Percentiles rank a stretch among this genome's conserved stretches.
These are phyloP conservation scores for Pseudogymnoascus verrucosus DNA, from an alignment of 2,329 filamentous ascomycete genomes.

Conservation along the genomic window DNA sequence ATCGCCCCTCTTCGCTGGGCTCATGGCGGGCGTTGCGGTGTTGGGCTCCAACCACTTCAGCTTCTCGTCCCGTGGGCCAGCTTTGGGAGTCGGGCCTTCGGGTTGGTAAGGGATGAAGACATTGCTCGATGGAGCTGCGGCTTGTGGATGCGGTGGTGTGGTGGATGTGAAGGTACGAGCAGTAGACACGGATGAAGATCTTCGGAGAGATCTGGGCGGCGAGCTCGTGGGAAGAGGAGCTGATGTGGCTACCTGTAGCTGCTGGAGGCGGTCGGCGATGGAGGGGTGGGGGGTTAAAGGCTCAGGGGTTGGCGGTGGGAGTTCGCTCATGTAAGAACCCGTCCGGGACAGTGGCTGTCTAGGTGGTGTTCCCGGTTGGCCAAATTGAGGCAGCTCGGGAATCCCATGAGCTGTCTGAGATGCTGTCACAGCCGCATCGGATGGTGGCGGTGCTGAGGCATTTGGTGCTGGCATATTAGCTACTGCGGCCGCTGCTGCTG, in stretches of 20 bases:
- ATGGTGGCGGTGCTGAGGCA: slow-evolving; percentile 7
- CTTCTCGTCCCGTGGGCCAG: slow-evolving; percentile 32
- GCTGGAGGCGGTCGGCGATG: slow-evolving; percentile 12
- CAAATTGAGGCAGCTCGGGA: background rate
- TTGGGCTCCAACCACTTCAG: slow-evolving; percentile 48
- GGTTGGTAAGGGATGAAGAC: slow-evolving; percentile 49
- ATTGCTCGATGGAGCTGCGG: slow-evolving; percentile 24
- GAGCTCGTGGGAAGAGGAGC: slow-evolving; percentile 22
- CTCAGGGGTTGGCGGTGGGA: background rate
- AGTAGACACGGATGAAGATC: slow-evolving; percentile 4
- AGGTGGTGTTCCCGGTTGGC: background rate
- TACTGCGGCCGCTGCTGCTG: slow-evolving; percentile 24
- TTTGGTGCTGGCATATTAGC: slow-evolving; percentile 16
- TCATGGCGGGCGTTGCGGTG: slow-evolving; percentile 18
- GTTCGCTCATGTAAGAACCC: background rate
- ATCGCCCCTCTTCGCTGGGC: slow-evolving; percentile 20
- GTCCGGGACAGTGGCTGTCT: background rate
- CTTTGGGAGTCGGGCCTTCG: slow-evolving; percentile 39
- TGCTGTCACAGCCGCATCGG: slow-evolving; percentile 9
- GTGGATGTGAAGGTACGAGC: background rate
- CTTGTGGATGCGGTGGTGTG: background rate
- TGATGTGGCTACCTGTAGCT: slow-evolving; percentile 17
- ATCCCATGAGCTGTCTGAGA: slow-evolving; percentile 10
- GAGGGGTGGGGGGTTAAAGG: slow-evolving; percentile 3
- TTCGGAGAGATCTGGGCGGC: slow-evolving; percentile 12